Evolutionary conservation across 805 yeast genomes (phyloP).

Genomic region (Ogataea nitratoaversa): DNA sequence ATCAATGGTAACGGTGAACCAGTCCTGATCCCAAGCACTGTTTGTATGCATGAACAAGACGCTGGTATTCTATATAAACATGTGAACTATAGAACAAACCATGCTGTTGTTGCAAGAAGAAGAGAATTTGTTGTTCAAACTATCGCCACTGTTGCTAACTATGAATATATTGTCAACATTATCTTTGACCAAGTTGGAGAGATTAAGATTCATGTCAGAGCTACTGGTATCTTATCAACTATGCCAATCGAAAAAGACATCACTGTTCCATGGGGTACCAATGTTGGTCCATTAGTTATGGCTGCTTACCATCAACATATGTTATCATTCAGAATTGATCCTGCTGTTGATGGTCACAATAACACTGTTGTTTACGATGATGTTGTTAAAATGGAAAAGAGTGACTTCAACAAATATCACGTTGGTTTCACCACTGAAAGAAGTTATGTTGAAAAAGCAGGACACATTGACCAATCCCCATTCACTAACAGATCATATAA

Average conservation of each 20-base stretch:
- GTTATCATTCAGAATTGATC: slow-evolving; percentile 74
- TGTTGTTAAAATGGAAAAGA: slow-evolving; percentile 53
- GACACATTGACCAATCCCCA: slow-evolving; percentile 69
- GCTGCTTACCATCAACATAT: slow-evolving; percentile 86
- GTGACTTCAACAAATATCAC: slow-evolving; percentile 58
- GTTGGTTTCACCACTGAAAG: slow-evolving; percentile 66
- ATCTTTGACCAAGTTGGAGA: slow-evolving; percentile 76
- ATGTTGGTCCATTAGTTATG: slow-evolving; percentile 74
- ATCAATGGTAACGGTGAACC: slow-evolving; percentile 59
- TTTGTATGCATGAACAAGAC: slow-evolving; percentile 80
- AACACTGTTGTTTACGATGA: slow-evolving; percentile 73
- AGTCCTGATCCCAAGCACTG: slow-evolving; percentile 57
- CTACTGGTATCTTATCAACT: slow-evolving; percentile 83
- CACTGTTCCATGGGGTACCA: slow-evolving; percentile 69
- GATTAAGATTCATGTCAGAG: slow-evolving; percentile 73
- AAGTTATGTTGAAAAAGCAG: slow-evolving; percentile 64
- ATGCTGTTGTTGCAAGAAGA: slow-evolving; percentile 70
- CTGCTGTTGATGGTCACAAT: slow-evolving; percentile 76
- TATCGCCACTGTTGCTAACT: slow-evolving; percentile 80
- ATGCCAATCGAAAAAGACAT: slow-evolving; percentile 73
- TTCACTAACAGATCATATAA: slow-evolving; percentile 71
- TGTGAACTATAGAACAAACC: slow-evolving; percentile 69
- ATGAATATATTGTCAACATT: slow-evolving; percentile 71
- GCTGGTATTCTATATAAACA: slow-evolving; percentile 75
- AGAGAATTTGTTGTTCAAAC: slow-evolving; percentile 78